Conservation (phyloP, 164 flowering plant genomes). For the Brasenia schreberi region DNA sequence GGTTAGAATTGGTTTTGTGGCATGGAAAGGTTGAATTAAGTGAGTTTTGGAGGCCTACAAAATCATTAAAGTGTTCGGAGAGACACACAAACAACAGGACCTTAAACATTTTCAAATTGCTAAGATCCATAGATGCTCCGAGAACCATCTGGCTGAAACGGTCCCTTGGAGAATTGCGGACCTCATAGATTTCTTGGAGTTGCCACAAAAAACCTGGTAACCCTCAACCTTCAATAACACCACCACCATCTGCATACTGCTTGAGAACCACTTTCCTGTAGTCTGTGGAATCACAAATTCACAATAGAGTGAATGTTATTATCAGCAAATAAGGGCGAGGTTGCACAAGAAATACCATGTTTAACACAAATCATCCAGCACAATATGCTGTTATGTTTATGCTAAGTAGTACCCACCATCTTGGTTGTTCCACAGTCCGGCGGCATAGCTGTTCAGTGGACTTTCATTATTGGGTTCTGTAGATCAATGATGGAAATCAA, state of each 20-base stretch:
- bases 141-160: neutral
- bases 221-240: neutral
- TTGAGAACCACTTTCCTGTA: constrained; percentile 81
- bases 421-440: constrained; percentile 74
- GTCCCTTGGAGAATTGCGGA: neutral
- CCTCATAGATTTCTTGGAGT: neutral
- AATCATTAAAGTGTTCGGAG: neutral
- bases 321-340: neutral
- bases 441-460: constrained; percentile 79
- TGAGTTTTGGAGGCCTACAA: neutral
- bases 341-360: neutral
- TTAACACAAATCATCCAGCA: neutral
- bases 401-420: neutral
- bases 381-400: neutral
- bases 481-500: neutral
- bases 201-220: neutral
- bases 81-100: neutral
- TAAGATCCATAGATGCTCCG: neutral
- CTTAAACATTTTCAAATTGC: neutral
- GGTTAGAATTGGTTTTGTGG: neutral
- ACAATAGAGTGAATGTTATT: neutral
- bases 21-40: neutral
- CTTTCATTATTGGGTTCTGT: constrained; percentile 87
- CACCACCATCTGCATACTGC: constrained; percentile 24
- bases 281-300: constrained; percentile 32